These are phyloP conservation scores for Oehlia diaphana DNA, from an alignment of 192 early-diverging fungal genomes.

Conservation along the genomic window DNA sequence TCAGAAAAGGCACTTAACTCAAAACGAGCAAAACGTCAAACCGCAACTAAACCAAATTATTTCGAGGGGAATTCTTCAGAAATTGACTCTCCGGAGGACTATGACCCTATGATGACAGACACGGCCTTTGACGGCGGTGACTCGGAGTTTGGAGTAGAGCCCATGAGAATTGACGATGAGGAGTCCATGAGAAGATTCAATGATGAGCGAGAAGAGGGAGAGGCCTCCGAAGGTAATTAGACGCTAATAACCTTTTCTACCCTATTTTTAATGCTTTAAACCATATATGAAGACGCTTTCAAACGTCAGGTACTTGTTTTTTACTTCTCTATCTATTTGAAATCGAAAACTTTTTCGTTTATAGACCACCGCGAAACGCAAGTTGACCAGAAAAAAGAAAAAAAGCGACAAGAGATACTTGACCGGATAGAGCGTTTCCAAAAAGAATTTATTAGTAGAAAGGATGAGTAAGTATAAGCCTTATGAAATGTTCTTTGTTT, in stretches of 20 bases:
- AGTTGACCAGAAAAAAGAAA: constrained; percentile 37
- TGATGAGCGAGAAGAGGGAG: constrained; percentile 36
- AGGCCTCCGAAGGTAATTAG: neutral
- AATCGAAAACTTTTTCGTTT: neutral
- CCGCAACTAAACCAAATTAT: constrained; percentile 19
- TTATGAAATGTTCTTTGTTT: neutral
- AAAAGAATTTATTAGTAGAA: constrained; percentile 50
- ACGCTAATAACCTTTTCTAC: neutral
- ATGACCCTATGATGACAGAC: constrained; percentile 11
- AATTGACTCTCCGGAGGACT: neutral
- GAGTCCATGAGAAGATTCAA: neutral
- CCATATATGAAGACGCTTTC: neutral
- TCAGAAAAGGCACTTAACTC: neutral
- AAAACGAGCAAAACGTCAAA: constrained; percentile 24
- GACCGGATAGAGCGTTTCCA: constrained; percentile 51
- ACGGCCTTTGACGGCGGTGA: constrained; percentile 8
- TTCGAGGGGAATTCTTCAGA: constrained; percentile 17
- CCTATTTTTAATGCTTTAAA: neutral
- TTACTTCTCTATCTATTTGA: neutral
- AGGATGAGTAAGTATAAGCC: constrained; percentile 45
- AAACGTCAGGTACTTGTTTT: too few species aligned
- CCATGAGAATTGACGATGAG: constrained; percentile 15
- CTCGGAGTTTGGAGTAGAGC: neutral
- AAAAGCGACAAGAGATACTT: constrained; percentile 45
- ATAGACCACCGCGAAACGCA: neutral